These are phyloP conservation scores for Colletotrichum lentis DNA, from an alignment of 2,329 filamentous ascomycete genomes.

Conservation along the genomic window DNA sequence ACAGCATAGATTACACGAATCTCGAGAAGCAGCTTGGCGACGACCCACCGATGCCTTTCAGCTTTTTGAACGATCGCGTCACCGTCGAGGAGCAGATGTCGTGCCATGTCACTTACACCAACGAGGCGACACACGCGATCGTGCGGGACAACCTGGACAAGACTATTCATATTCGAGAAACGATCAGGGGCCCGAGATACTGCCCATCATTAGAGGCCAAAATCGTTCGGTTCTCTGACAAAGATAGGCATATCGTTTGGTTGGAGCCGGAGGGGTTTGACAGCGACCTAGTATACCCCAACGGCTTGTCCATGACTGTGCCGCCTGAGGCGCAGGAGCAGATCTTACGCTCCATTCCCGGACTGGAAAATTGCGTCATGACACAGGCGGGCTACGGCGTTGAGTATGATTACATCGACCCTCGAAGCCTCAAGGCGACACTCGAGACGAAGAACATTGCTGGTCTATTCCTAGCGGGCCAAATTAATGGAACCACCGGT, in stretches of 20 bases:
- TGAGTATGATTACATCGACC: conserved; percentile 98
- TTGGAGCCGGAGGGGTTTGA: conserved; percentile 95
- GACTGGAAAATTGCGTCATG: conserved; percentile 89
- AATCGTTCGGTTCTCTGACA: conserved; percentile 84
- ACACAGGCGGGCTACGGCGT: conserved; percentile 95
- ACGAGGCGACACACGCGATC: conserved; percentile 80
- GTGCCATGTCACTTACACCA: conserved; percentile 91
- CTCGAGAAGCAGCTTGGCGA: conserved; percentile 83
- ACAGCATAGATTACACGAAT: conserved; percentile 79
- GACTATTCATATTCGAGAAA: conserved; percentile 94
- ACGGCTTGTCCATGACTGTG: conserved; percentile 96
- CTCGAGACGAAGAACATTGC: conserved; percentile 92
- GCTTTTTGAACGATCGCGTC: conserved; percentile 83
- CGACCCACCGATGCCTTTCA: conserved; percentile 87
- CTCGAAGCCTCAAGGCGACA: conserved; percentile 83
- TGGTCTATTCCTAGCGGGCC: conserved; percentile 90
- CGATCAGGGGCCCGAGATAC: conserved; percentile 91
- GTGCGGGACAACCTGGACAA: conserved; percentile 92
- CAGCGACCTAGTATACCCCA: conserved; percentile 90
- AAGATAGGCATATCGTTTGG: conserved; percentile 88
- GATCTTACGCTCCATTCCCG: conserved; percentile 85
- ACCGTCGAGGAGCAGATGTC: conserved; percentile 81
- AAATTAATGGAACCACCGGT: conserved; percentile 97
- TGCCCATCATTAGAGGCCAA: conserved; percentile 97
- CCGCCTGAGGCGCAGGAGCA: conserved; percentile 86